A percentile compares a stretch with the other conserved stretches of the same genome.
Conservation (phyloP, 768 basidiomycete species). For the Boletus bicolor region DNA sequence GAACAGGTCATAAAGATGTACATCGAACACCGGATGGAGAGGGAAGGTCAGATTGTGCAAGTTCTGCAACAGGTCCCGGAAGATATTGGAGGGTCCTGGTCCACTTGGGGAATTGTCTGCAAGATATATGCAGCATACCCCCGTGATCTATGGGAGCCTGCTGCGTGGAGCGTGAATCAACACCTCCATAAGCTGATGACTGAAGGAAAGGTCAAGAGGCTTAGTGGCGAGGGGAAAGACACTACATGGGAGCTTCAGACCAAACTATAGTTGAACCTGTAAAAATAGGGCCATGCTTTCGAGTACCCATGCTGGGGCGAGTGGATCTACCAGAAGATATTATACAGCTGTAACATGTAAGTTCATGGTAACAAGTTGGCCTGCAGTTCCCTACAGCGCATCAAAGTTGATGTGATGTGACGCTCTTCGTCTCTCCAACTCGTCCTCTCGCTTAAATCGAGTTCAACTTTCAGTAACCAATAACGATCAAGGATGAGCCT, state of each 20-base stretch:
- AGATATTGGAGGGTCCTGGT: slow-evolving; percentile 36
- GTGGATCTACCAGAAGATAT: background rate
- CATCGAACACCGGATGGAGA: slow-evolving; percentile 73
- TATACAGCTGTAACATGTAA: slow-evolving; percentile 16
- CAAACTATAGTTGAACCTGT: slow-evolving; percentile 1
- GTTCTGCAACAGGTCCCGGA: slow-evolving; percentile 39
- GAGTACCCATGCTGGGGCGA: background rate
- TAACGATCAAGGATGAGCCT: slow-evolving; percentile 20
- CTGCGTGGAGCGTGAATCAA: slow-evolving; percentile 61
- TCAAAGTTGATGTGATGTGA: slow-evolving; percentile 99
- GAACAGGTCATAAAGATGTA: slow-evolving; percentile 62
- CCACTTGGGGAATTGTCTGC: slow-evolving; percentile 64
- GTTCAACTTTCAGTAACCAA: slow-evolving; percentile 1
- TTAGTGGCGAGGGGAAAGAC: slow-evolving; percentile 52
- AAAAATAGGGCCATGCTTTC: background rate
- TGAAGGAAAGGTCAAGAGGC: slow-evolving; percentile 54
- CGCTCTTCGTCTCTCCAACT: slow-evolving; percentile 79
- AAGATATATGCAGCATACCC: slow-evolving; percentile 73
- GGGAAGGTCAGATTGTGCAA: slow-evolving; percentile 74
- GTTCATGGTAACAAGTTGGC: slow-evolving; percentile 1
- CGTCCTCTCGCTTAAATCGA: slow-evolving; percentile 77
- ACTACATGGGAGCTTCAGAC: slow-evolving; percentile 43
- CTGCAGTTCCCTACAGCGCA: slow-evolving; percentile 54
- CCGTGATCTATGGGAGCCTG: slow-evolving; percentile 64
- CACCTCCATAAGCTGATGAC: slow-evolving; percentile 71